These are phyloP conservation scores for Leccinum barrowsii DNA, from an alignment of 768 basidiomycete species.

Conservation along the genomic window DNA sequence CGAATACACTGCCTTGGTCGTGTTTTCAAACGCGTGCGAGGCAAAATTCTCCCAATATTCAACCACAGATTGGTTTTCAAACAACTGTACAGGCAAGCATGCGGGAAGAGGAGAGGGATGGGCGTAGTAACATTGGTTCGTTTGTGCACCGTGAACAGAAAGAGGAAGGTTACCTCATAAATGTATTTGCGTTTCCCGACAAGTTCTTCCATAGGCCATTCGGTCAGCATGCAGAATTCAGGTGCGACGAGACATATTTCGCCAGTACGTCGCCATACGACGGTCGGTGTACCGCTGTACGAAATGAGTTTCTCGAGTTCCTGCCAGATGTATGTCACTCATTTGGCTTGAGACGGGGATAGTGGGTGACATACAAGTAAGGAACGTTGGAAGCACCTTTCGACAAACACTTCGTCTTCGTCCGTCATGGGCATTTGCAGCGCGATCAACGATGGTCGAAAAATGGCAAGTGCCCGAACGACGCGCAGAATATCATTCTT, in stretches of 20 bases:
- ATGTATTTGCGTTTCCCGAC: slow-evolving; percentile 50
- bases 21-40: slow-evolving; percentile 95
- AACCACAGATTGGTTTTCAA: slow-evolving; percentile 93
- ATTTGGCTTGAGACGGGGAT: neutral
- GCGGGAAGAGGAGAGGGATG: neutral
- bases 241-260: slow-evolving; percentile 96
- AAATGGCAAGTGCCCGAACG: slow-evolving; percentile 90
- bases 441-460: slow-evolving; percentile 94
- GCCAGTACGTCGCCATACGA: slow-evolving; percentile 96
- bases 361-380: slow-evolving; percentile 57
- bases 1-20: slow-evolving; percentile 91
- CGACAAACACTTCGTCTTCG: slow-evolving; percentile 95
- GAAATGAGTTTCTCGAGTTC: slow-evolving; percentile 97
- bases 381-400: slow-evolving; percentile 92
- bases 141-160: slow-evolving; percentile 18
- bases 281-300: slow-evolving; percentile 95
- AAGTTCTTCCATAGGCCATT: slow-evolving; percentile 85
- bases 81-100: slow-evolving; percentile 49
- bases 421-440: slow-evolving; percentile 96
- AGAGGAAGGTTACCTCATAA: slow-evolving; percentile 31
- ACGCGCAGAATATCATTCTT: slow-evolving; percentile 94
- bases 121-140: slow-evolving; percentile 5
- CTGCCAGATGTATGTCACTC: slow-evolving; percentile 37
- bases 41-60: slow-evolving; percentile 98
- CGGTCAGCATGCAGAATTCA: slow-evolving; percentile 93